Evolutionary conservation across 148 eudicot species (phyloP).

Genomic region (Beta vulgaris): DNA sequence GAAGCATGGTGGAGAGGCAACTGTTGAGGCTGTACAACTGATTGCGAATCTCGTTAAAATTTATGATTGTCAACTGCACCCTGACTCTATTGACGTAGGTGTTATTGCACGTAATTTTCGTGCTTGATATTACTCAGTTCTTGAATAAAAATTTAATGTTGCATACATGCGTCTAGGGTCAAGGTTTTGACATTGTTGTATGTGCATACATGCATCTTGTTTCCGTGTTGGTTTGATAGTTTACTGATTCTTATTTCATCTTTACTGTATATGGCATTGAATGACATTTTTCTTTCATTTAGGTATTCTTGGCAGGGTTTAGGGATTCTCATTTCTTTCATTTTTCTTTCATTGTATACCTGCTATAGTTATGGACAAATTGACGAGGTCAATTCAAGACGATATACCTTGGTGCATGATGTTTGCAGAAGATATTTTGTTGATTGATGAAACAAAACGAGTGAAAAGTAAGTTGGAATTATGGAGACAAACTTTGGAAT

Average conservation of each 20-base stretch:
- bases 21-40: slow-evolving; percentile 67
- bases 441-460: too few species aligned
- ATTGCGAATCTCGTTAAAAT: slow-evolving; percentile 75
- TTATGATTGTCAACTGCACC: slow-evolving; percentile 78
- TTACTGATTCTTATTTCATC: not conserved
- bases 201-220: not conserved
- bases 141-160: too few species aligned
- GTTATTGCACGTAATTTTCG: not conserved
- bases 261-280: slow-evolving; percentile 3
- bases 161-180: too few species aligned
- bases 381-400: too few species aligned
- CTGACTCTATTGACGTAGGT: slow-evolving; percentile 73
- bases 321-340: too few species aligned
- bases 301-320: slow-evolving; percentile 88
- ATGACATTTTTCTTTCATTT: slow-evolving; percentile 4
- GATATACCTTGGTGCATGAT: too few species aligned
- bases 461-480: too few species aligned
- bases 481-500: too few species aligned
- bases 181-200: too few species aligned
- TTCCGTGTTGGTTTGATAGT: not conserved
- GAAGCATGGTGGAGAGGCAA: slow-evolving; percentile 95
- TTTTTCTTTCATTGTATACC: too few species aligned
- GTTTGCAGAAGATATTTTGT: too few species aligned
- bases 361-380: too few species aligned
- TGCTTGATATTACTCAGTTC: not conserved